Evolutionary conservation across 441 rosid species (phyloP), one percentile per base, ranked within the genome.

Genomic region (Eugenia klotzschiana): DNA sequence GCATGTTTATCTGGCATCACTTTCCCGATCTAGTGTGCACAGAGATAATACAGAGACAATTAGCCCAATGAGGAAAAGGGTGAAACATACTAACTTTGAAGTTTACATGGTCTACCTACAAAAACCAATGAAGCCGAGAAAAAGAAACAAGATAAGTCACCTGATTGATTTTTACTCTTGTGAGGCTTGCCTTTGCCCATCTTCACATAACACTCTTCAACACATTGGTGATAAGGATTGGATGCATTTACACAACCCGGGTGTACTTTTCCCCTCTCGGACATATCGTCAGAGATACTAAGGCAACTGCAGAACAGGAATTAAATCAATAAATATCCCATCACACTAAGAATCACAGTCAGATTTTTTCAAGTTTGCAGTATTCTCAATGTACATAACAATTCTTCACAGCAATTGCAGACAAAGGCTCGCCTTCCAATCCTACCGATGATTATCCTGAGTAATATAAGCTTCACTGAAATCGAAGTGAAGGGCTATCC

Each of bases 151-250:
- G 33, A 64, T 18, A 33, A 9, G 46, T 33, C 77, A 64, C 77
- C 77, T 33, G 77, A 33, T 64, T 64, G 77, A 64, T 64, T 64
- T 64, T 33, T 53, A 18, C 82, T 64, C 79, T 83, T 79, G 85
- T 41, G 82, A 27, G 85, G 79, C 60, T 79, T 83, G 33, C 82
- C 82, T n/a, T 50, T 79, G 29, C 51, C 85, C 29, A 79, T 51
- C 37, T 83, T 83, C 79, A 15, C 33, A 29, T 83, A 58, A 73
- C 85, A 83, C 6, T 56, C 85, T 51, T 83, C 82, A 23, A 83
- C 49, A 11, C 85, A 83, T 37, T 83, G 82, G 26, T 83, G 85
- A 73, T 83, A 83, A n/a, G 85, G 85, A 56, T 83, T 83, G 6
- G 74, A 50, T 0, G 85, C 79, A 58, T 83, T 83, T 22, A 49